phyloP scores from a whole-genome alignment of 2,329 filamentous ascomycete species.

The Ophiostoma tasmaniense region DNA sequence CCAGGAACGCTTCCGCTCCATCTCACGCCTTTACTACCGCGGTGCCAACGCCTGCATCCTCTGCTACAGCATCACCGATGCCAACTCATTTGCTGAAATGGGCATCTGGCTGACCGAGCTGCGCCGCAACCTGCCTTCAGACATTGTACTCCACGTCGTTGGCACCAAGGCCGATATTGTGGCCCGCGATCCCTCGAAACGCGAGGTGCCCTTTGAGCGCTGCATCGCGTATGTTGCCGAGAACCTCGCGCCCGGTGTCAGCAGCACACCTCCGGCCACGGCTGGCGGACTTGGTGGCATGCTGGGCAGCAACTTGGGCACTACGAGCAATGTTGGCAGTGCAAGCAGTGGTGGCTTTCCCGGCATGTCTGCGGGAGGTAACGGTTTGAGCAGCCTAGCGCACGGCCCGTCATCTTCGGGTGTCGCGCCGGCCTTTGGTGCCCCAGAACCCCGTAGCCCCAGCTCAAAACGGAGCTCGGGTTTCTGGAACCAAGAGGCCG shows the following conservation, averaged over 20 bases:
- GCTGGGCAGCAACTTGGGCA: slow-evolving; percentile 10
- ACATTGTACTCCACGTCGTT: slow-evolving; percentile 86
- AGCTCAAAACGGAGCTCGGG: slow-evolving; percentile 60
- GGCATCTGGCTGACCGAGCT: slow-evolving; percentile 83
- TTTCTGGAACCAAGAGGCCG: slow-evolving; percentile 86
- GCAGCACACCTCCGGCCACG: slow-evolving; percentile 59
- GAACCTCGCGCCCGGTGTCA: slow-evolving; percentile 66
- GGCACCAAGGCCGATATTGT: slow-evolving; percentile 92
- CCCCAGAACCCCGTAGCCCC: slow-evolving; percentile 49
- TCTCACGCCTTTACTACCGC: slow-evolving; percentile 91
- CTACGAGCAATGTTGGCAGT: neutral
- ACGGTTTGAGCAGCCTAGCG: neutral
- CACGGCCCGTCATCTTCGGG: slow-evolving; percentile 17
- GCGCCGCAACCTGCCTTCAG: slow-evolving; percentile 64
- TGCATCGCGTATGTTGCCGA: slow-evolving; percentile 95
- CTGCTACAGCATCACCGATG: slow-evolving; percentile 89
- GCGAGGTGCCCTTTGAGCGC: slow-evolving; percentile 86
- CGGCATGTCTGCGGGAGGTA: neutral
- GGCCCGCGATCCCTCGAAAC: slow-evolving; percentile 65
- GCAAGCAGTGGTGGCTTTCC: slow-evolving; percentile 1
- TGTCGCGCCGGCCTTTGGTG: slow-evolving; percentile 19
- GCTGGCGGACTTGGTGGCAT: slow-evolving; percentile 31
- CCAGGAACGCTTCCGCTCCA: slow-evolving; percentile 90
- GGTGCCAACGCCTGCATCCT: slow-evolving; percentile 89
- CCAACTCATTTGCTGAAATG: slow-evolving; percentile 82